A percentile compares a stretch with the other conserved stretches of the same genome.
Evolutionary conservation across 2,329 filamentous ascomycete genomes (phyloP).

Genomic region (Fusarium acutatum): DNA sequence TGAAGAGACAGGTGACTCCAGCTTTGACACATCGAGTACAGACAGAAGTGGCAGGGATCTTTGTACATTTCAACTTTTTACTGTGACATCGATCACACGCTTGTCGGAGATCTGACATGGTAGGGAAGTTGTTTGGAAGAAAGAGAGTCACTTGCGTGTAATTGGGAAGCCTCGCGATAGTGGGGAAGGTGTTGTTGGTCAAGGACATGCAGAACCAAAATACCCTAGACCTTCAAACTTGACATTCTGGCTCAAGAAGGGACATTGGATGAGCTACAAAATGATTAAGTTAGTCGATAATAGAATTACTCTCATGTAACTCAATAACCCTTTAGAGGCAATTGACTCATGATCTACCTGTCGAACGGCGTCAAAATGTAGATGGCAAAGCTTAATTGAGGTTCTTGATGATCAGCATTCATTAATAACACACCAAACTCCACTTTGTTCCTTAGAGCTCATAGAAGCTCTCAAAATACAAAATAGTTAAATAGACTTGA

Average conservation of each 20-base stretch:
- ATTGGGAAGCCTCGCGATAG: not conserved
- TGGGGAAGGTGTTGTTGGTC: not conserved
- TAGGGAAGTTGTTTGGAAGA: not conserved
- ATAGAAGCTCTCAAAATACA: not conserved
- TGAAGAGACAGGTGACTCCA: slow-evolving; percentile 52
- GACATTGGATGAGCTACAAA: not conserved
- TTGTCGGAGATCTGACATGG: slow-evolving; percentile 42
- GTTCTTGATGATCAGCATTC: too few species aligned
- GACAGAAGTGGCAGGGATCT: slow-evolving; percentile 45
- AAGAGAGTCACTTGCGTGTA: not conserved
- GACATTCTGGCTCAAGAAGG: not conserved
- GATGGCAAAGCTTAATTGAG: not conserved
- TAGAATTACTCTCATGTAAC: not conserved
- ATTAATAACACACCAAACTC: not conserved
- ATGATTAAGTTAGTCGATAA: rapidly evolving
- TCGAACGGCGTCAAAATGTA: not conserved
- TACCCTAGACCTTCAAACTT: slow-evolving; percentile 1
- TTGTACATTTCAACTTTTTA: slow-evolving; percentile 58
- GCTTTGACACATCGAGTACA: slow-evolving; percentile 56
- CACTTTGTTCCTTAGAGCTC: rapidly evolving
- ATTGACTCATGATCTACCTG: too few species aligned
- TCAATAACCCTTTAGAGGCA: not conserved
- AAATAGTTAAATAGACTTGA: not conserved
- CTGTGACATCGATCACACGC: slow-evolving; percentile 57
- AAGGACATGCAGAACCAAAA: not conserved